phyloP scores from a whole-genome alignment of 225 moss, liverwort and hornwort genomes.

The Pseudisothecium myosuroides region DNA sequence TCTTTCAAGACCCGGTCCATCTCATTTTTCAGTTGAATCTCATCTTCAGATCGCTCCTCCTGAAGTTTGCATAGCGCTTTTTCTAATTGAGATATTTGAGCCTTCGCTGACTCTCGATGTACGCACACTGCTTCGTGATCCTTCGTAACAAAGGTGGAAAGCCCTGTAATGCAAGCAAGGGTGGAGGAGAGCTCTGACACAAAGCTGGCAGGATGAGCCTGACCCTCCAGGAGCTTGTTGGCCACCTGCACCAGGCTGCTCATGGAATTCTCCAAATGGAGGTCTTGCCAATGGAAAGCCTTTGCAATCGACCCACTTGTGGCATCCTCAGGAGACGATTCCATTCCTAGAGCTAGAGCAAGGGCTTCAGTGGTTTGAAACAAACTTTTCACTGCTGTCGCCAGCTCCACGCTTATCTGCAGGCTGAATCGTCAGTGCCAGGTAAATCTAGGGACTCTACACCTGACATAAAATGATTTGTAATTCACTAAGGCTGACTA shows the following conservation, averaged over 20 bases:
- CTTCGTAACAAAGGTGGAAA: background rate
- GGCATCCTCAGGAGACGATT: background rate
- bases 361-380: slow-evolving; percentile 21
- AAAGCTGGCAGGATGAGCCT: background rate
- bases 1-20: background rate
- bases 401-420: slow-evolving; percentile 12
- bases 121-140: background rate
- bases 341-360: slow-evolving; percentile 5
- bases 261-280: slow-evolving; percentile 19
- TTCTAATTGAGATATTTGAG: slow-evolving; percentile 4
- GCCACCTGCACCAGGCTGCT: background rate
- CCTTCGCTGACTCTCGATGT: background rate
- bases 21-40: slow-evolving; percentile 7
- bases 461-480: background rate
- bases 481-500: background rate
- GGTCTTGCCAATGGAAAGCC: slow-evolving; percentile 12
- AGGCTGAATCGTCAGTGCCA: background rate
- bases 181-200: slow-evolving; percentile 15
- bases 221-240: slow-evolving; percentile 8
- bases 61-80: background rate
- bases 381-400: background rate
- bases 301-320: background rate
- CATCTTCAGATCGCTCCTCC: slow-evolving; percentile 5
- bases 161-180: slow-evolving; percentile 15
- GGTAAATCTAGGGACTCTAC: background rate